A percentile compares a stretch with the other conserved stretches of the same genome.
Evolutionary conservation across 306 rosid genomes (phyloP).

Genomic region (Vigna reflexopilosa): DNA sequence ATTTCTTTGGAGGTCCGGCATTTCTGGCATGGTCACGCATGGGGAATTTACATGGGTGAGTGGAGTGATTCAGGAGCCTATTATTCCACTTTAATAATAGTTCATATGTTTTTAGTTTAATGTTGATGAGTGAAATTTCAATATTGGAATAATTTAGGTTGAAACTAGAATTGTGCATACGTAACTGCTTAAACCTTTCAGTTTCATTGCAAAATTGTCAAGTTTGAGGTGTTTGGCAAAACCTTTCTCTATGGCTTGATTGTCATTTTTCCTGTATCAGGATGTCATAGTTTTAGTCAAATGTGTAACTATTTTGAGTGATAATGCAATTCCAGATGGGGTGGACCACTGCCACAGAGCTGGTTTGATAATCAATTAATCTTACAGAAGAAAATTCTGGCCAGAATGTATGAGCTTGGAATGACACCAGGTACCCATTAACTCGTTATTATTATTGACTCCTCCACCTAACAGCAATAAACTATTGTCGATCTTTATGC

Average conservation of each 20-base stretch:
- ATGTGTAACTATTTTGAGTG: slow-evolving; percentile 21
- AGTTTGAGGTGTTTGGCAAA: slow-evolving; percentile 26
- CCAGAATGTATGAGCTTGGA: slow-evolving; percentile 86
- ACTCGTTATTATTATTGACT: background rate
- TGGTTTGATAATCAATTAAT: slow-evolving; percentile 85
- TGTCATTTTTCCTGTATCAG: slow-evolving; percentile 11
- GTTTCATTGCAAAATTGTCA: slow-evolving; percentile 32
- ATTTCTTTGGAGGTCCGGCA: slow-evolving; percentile 96
- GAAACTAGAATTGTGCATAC: slow-evolving; percentile 31
- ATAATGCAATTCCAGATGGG: slow-evolving; percentile 69
- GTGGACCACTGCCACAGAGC: slow-evolving; percentile 90
- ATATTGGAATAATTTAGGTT: slow-evolving; percentile 10
- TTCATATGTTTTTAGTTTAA: slow-evolving; percentile 18
- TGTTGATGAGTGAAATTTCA: slow-evolving; percentile 20
- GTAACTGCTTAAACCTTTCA: slow-evolving; percentile 17
- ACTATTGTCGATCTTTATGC: slow-evolving; percentile 15
- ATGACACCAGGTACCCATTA: slow-evolving; percentile 84
- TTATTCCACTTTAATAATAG: slow-evolving; percentile 27
- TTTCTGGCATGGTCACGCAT: slow-evolving; percentile 97
- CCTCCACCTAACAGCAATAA: slow-evolving; percentile 1
- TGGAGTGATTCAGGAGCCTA: slow-evolving; percentile 31
- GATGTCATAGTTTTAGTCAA: slow-evolving; percentile 19
- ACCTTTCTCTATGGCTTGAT: background rate
- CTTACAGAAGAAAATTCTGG: slow-evolving; percentile 81
- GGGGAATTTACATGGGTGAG: slow-evolving; percentile 97